Evolutionary conservation across 345 rosid genomes (phyloP), one percentile per base, ranked within the genome.

Genomic region (Populus ilicifolia): DNA sequence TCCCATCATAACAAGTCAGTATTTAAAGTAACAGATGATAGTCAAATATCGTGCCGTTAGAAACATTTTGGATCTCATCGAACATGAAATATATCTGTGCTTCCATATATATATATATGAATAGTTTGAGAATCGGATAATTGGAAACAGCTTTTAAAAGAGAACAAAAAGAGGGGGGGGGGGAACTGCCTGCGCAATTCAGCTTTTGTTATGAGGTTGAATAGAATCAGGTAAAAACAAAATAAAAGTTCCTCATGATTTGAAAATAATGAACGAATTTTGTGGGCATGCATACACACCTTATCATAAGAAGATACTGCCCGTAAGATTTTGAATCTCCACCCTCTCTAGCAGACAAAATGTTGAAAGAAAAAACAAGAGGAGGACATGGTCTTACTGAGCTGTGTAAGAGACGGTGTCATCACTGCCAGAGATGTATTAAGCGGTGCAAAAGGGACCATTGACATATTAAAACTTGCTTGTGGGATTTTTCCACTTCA

Each of bases 321-420:
- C 43, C 35, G 3, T 0, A 5, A 5, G 27, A 18, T 71, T 48
- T 78, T 72, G 65, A 71, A 71, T 48, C 70, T 70, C 33, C 27
- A 20, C 6, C 52, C 5, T n/a, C 29, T 20, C 21, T 13, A 67
- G 64, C 33, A 69, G 43, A 44, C 70, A 27, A 77, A 63, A 77
- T 70, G 80, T 63, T 62, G 48, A 70, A 14, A 46, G 44, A 77
- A 77, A 70, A 70, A 70, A 61, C 79, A 77, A 61, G 44, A 29
- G 35, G 29, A 65, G 43, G 50, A 39, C 71, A 52, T 39, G 25
- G 33, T n/a, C 29, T 16, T 8, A 9, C 44, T 23, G 70, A 0
- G 2, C 1, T 11, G 1, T 39, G 33, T 25, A 23, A n/a, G 63
- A 50, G 72, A n/a, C 44, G 52, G 25, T 66, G 71, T n/a, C 41